These are phyloP conservation scores for Rubia peregrina DNA, from an alignment of 305 asterid species.

Conservation along the genomic window DNA sequence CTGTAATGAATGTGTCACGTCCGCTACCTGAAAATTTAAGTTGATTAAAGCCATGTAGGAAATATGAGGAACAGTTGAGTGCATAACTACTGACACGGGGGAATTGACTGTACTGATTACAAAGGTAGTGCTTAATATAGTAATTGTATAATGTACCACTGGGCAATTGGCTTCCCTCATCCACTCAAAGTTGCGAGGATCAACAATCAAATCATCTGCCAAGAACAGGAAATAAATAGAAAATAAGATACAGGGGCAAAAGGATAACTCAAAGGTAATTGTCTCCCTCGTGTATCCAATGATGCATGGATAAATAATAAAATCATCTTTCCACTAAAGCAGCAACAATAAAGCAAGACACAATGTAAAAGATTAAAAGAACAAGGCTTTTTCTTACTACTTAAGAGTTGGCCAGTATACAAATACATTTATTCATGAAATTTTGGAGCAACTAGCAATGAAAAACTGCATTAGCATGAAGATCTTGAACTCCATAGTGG, in stretches of 20 bases:
- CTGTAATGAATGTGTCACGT: conserved; percentile 89
- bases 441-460: background rate
- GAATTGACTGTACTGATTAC: conserved; percentile 4
- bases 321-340: conserved; percentile 48
- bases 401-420: background rate
- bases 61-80: background rate
- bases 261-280: background rate
- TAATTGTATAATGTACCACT: conserved; percentile 43
- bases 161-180: conserved; percentile 91
- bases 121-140: background rate
- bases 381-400: background rate
- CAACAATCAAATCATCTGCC: conserved; percentile 93
- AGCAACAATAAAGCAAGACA: background rate
- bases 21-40: conserved; percentile 66
- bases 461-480: background rate
- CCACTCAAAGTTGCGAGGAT: conserved; percentile 98
- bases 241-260: background rate
- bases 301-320: conserved; percentile 81
- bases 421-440: background rate
- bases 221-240: background rate
- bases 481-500: background rate
- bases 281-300: conserved; percentile 56
- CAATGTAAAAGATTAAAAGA: background rate
- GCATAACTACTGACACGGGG: background rate
- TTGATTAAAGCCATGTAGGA: conserved; percentile 3